Percentiles rank a stretch among this genome's conserved stretches.
These are phyloP conservation scores for Cyberlindnera euphorbiae DNA, from an alignment of 805 yeast species.

Conservation along the genomic window DNA sequence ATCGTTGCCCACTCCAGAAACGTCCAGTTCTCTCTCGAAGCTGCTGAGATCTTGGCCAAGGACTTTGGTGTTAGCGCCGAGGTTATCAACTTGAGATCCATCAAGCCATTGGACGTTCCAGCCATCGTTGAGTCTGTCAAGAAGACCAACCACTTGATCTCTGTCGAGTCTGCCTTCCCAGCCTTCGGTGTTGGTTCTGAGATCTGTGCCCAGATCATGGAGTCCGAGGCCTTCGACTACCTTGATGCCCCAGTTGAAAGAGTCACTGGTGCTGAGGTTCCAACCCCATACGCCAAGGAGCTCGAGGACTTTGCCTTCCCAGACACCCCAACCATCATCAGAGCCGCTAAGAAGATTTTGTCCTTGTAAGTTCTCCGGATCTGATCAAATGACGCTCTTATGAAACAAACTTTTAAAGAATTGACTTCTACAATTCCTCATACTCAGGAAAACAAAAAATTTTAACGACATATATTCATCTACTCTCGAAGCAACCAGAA, in stretches of 20 bases:
- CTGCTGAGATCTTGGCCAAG: conserved; percentile 82
- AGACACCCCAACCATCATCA: conserved; percentile 81
- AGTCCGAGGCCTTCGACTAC: conserved; percentile 96
- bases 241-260: conserved; percentile 98
- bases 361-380: conserved; percentile 41
- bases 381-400: no score
- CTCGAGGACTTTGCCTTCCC: conserved; percentile 99
- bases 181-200: conserved; percentile 98
- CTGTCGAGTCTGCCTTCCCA: conserved; percentile 98
- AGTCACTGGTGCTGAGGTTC: conserved; percentile 99
- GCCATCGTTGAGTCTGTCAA: conserved; percentile 82
- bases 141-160: conserved; percentile 93
- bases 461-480: no score
- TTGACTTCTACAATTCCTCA: no score
- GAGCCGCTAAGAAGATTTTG: conserved; percentile 79
- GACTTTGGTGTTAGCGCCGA: conserved; percentile 87
- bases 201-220: conserved; percentile 96
- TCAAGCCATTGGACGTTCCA: conserved; percentile 92
- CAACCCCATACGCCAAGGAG: conserved; percentile 96
- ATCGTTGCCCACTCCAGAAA: conserved; percentile 90
- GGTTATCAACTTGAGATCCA: conserved; percentile 92
- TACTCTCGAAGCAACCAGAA: no score
- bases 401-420: no score
- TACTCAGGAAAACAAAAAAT: no score
- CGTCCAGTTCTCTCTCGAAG: conserved; percentile 78